Evolutionary conservation across 2,329 filamentous ascomycete species (phyloP).

Genomic region (Paecilomyces fulvus): DNA sequence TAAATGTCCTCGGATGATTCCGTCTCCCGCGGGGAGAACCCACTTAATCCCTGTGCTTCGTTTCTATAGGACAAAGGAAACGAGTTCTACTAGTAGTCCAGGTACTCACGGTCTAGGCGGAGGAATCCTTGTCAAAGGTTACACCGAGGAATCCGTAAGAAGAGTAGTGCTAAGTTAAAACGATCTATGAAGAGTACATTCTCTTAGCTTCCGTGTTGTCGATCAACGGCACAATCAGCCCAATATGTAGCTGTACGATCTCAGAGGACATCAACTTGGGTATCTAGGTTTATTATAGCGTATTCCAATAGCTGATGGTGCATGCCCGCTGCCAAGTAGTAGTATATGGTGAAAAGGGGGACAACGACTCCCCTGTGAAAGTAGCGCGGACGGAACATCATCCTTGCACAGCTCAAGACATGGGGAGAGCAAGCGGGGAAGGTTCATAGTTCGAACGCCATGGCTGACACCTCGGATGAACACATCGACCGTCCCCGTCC

Average conservation of each 20-base stretch:
- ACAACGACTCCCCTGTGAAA: neutral
- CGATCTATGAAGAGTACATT: neutral
- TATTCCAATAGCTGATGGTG: neutral
- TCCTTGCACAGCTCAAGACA: neutral
- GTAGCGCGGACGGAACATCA: neutral
- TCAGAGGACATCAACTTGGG: too few relatives aligned
- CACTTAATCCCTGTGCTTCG: neutral
- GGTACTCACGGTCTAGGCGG: too few relatives aligned
- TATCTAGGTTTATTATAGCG: neutral
- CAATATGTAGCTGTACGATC: neutral
- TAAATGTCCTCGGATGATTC: neutral
- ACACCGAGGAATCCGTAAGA: neutral
- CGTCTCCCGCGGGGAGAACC: neutral
- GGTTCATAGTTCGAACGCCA: neutral
- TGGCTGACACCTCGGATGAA: neutral
- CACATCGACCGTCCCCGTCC: neutral
- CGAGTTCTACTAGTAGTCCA: too few relatives aligned
- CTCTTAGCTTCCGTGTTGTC: neutral
- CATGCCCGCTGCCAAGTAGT: neutral
- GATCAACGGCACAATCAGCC: neutral
- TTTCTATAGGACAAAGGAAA: neutral
- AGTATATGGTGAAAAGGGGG: neutral
- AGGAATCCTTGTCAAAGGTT: neutral
- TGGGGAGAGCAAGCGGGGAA: neutral
- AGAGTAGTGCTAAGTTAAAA: neutral